Evolutionary conservation across 169 alveolate species (phyloP), one percentile per base, ranked within the genome.

Genomic region (Plasmodium gonderi): DNA sequence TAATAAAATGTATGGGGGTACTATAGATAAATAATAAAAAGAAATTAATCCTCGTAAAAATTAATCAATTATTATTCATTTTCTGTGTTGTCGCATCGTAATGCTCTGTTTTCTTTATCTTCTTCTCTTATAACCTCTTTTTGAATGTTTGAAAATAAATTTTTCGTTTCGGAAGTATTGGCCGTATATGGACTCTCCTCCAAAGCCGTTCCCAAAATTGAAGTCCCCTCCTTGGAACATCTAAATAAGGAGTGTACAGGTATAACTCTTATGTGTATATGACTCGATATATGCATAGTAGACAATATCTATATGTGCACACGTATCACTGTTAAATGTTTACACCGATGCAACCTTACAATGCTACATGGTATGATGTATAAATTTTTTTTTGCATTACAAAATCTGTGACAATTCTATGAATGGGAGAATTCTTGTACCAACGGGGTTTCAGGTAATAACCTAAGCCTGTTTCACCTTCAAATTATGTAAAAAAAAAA

Each of bases 191-290:
- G 97, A 91, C 54, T 95, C 97, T 8, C 99, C 98, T 11, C 98
- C 98, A 64, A 82, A 92, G 31, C 98, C 97, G 95, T 96, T 95
- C 26, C 97, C 97, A 68, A 96, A 95, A 92, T 96, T 96, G 91
- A 95, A 95, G 69, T 96, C 98, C 29, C 98, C 98, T 29, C 98
- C 98, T 91, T 96, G 98, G 91, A 97, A 95, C 97, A 97, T 95
- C 98, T 95, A 51, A 76, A 42, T 0, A 17, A 14, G 20, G 72
- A 4, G 72, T 29, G 8, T 29, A n/a, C 9, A 14, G 36, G 36
- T 60, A n/a, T 36, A 60, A 60, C 9, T 9, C 2, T 64, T 26
- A 49, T 2, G 47, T 31, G 51, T 31, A 14, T 77, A 31, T 54
- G 60, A 51, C 11, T 2, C 42, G 75, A 12, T 14, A 47, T 42